phyloP scores from a whole-genome alignment of 192 early-diverging fungal species.

The Coemansia furcata region DNA sequence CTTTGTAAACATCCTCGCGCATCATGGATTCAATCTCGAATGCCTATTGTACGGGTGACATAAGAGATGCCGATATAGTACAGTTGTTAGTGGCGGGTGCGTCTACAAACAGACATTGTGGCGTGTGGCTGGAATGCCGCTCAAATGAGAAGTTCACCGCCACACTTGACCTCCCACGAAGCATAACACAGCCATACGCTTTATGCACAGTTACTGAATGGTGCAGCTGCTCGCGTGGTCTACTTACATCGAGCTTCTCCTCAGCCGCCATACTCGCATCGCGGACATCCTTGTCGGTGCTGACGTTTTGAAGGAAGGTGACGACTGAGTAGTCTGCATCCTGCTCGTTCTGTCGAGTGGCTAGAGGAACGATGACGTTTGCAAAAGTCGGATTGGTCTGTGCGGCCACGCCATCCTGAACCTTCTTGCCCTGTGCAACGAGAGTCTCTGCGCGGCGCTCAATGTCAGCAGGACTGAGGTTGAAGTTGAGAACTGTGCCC shows the following conservation, averaged over 20 bases:
- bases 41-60: conserved; percentile 21
- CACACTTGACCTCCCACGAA: not conserved
- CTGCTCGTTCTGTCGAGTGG: conserved; percentile 37
- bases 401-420: conserved; percentile 42
- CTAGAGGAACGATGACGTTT: conserved; percentile 46
- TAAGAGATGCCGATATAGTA: not conserved
- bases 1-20: conserved; percentile 65
- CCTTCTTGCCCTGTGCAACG: conserved; percentile 36
- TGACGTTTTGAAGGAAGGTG: conserved; percentile 49
- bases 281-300: conserved; percentile 60
- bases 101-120: not conserved
- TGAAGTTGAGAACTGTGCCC: conserved; percentile 49
- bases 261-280: conserved; percentile 67
- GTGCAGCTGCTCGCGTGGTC: not conserved
- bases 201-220: too few species aligned
- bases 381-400: conserved; percentile 47
- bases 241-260: conserved; percentile 55
- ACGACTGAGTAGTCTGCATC: conserved; percentile 29
- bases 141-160: not conserved
- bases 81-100: not conserved
- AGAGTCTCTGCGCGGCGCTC: conserved; percentile 11
- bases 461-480: conserved; percentile 36
- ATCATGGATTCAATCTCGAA: conserved; percentile 65
- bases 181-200: not conserved
- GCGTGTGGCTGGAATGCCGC: not conserved